Evolutionary conservation across 2,329 filamentous ascomycete species (phyloP).

Genomic region (Colletotrichum magnum): DNA sequence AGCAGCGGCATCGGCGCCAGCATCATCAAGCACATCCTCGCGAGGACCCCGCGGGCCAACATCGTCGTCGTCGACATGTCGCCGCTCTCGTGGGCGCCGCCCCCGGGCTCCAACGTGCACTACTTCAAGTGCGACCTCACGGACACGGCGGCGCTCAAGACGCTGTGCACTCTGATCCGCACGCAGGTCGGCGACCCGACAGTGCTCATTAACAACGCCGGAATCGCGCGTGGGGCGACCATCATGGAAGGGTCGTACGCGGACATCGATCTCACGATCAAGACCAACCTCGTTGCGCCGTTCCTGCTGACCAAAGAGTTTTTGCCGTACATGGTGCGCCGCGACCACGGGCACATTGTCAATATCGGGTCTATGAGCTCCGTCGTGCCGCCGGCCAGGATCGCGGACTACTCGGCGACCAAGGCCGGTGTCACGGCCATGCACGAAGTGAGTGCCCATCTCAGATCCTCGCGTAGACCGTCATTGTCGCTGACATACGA

Average conservation of each 20-base stretch:
- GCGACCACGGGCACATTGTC: constrained; percentile 75
- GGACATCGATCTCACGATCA: constrained; percentile 49
- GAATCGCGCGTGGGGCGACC: constrained; percentile 46
- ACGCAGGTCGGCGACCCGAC: constrained; percentile 54
- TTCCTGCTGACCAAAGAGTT: constrained; percentile 72
- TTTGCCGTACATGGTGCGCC: constrained; percentile 68
- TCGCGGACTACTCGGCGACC: constrained; percentile 72
- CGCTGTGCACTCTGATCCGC: constrained; percentile 48
- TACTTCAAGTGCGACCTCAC: constrained; percentile 58
- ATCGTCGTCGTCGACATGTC: constrained; percentile 54
- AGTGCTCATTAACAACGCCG: constrained; percentile 54
- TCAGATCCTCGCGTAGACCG: too few relatives aligned
- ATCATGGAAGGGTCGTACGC: constrained; percentile 48
- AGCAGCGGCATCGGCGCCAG: constrained; percentile 58
- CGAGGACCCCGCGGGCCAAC: constrained; percentile 44
- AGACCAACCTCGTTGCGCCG: constrained; percentile 70
- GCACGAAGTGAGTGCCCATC: too few relatives aligned
- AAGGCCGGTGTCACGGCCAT: constrained; percentile 59
- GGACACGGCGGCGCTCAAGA: constrained; percentile 47
- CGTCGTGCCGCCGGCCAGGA: constrained; percentile 64
- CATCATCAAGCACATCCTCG: constrained; percentile 51
- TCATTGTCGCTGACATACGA: constrained; percentile 3
- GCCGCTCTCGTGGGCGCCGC: constrained; percentile 47
- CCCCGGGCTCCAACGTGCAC: constrained; percentile 42
- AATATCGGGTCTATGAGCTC: constrained; percentile 72